These are phyloP conservation scores for Dorcoceras hygrometricum DNA, from an alignment of 257 asterid species.

Conservation along the genomic window DNA sequence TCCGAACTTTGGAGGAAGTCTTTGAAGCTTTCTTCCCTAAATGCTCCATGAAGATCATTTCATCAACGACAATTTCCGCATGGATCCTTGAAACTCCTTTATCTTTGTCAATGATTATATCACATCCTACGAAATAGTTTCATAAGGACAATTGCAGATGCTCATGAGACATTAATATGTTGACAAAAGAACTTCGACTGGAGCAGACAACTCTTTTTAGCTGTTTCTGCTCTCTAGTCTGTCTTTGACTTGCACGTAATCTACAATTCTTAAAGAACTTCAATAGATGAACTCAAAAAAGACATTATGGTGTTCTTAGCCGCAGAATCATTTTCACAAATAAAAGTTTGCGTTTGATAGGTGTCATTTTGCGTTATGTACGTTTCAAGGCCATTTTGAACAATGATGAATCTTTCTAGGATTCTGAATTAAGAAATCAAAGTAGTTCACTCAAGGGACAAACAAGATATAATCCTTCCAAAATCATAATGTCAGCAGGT, in stretches of 20 bases:
- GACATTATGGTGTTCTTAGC: not conserved
- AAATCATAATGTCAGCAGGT: slow-evolving; percentile 1
- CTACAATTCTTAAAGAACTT: too few relatives aligned
- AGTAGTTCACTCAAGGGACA: not conserved
- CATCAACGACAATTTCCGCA: slow-evolving; percentile 84
- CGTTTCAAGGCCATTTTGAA: too few relatives aligned
- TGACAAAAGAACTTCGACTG: slow-evolving; percentile 7
- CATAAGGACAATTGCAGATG: slow-evolving; percentile 19
- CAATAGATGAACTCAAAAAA: not conserved
- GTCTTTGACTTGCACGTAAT: not conserved
- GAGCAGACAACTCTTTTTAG: not conserved
- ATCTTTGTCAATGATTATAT: slow-evolving; percentile 72
- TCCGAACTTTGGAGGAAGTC: slow-evolving; percentile 53
- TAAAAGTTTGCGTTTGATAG: not conserved
- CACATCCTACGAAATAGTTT: slow-evolving; percentile 64
- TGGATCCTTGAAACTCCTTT: slow-evolving; percentile 96
- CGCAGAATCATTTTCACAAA: not conserved
- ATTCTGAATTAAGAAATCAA: not conserved
- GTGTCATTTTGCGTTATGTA: too few relatives aligned
- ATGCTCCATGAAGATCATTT: slow-evolving; percentile 64
- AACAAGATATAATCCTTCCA: slow-evolving; percentile 9
- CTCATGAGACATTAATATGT: slow-evolving; percentile 4
- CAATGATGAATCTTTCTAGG: not conserved
- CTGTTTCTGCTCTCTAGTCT: not conserved
- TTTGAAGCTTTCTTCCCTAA: slow-evolving; percentile 35